Evolutionary conservation across 768 basidiomycete genomes (phyloP), one percentile per base, ranked within the genome.

Genomic region (Tulasnella sp.): DNA sequence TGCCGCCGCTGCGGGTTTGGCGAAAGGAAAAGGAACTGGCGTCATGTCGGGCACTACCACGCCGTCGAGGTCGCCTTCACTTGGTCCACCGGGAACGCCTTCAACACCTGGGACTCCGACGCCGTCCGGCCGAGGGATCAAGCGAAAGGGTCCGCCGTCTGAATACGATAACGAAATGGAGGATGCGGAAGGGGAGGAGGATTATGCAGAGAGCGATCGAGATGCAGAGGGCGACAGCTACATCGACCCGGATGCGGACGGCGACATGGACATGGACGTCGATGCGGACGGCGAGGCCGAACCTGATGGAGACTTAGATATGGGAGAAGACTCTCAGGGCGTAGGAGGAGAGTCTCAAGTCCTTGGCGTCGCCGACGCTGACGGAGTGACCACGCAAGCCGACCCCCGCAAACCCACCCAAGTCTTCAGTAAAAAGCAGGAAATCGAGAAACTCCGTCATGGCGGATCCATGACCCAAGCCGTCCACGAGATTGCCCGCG

Each of bases 381-480:
- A 41, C 5, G 36, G 19, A 32, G 62, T 62, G 26, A 22, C 37
- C 29, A 3, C 52, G 4, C 59, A 35, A 29, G 63, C 62, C n/a
- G 83, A 14, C 85, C 87, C 67, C 78, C 82, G 63, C 81, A 83
- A 79, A 75, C 86, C 88, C 2, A 78, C 84, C 32, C 81, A 87
- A 47, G 78, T 87, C 22, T 95, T 95, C 84, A 95, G 94, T 80
- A 99, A 99, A 81, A 92, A 97, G 80, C 91, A 96, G 81, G 97
- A 99, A 80, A 98, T 98, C 77, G 96, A 98, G 83, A 98, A 98
- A 80, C 87, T 98, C 17, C 91, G 97, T 26, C 96, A 95, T 19
- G 94, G 94, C 12, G 97, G 97, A 12, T 98, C 95, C 36, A 98
- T 99, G 95, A 98, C 97, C 4, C 97, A 99, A 81, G 94, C 93